A percentile compares a stretch with the other conserved stretches of the same genome.
These are phyloP conservation scores for Fusarium subglutinans DNA, from an alignment of 2,329 filamentous ascomycete species.

Conservation along the genomic window DNA sequence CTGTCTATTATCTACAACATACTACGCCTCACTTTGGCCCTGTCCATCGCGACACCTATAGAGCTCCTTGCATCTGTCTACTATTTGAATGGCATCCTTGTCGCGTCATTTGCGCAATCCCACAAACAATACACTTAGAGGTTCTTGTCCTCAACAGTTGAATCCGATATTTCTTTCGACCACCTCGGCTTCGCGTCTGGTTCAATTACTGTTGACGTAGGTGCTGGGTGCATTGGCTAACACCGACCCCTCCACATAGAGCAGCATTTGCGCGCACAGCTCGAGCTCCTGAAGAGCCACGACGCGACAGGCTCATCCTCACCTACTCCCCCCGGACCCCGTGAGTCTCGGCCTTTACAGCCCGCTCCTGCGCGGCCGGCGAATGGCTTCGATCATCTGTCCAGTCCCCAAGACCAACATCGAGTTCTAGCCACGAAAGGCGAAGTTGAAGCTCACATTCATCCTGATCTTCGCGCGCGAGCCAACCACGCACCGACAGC, in stretches of 20 bases:
- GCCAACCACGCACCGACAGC: constrained; percentile 42
- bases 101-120: constrained; percentile 32
- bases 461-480: constrained; percentile 57
- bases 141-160: constrained; percentile 14
- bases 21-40: constrained; percentile 7
- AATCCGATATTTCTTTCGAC: constrained; percentile 15
- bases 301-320: constrained; percentile 47
- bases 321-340: constrained; percentile 40
- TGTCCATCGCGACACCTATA: constrained; percentile 33
- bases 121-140: constrained; percentile 20
- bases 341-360: constrained; percentile 45
- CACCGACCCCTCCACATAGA: constrained; percentile 43
- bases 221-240: constrained; percentile 37
- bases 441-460: constrained; percentile 58
- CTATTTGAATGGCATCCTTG: constrained; percentile 38
- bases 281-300: constrained; percentile 56
- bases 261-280: constrained; percentile 55
- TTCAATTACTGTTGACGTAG: constrained; percentile 32
- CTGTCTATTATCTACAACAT: constrained; percentile 12
- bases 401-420: constrained; percentile 47
- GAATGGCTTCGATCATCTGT: constrained; percentile 59
- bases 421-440: constrained; percentile 48
- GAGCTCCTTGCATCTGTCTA: constrained; percentile 26
- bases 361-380: constrained; percentile 46
- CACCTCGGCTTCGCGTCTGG: constrained; percentile 12